A percentile compares a stretch with the other conserved stretches of the same genome.
These are phyloP conservation scores for Tulasnella calospora DNA, from an alignment of 768 basidiomycete genomes.

Conservation along the genomic window DNA sequence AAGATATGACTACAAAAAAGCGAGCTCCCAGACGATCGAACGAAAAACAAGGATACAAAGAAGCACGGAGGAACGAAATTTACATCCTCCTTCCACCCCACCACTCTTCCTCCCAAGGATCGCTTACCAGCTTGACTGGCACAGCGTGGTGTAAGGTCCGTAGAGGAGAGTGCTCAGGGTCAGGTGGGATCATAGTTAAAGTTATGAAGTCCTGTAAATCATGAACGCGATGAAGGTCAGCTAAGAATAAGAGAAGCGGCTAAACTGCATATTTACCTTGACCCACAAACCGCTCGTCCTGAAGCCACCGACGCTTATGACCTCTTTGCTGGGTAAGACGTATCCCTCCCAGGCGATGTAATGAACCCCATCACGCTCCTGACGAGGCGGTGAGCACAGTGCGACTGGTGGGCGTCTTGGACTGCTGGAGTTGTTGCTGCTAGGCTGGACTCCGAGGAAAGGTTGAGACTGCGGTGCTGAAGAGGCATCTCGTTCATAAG, in stretches of 20 bases:
- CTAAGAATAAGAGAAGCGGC: too few species aligned
- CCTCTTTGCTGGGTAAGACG: conserved; percentile 20
- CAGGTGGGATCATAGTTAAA: conserved; percentile 26
- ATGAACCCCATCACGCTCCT: conserved; percentile 4
- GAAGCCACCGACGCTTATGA: conserved; percentile 25
- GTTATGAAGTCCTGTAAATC: conserved; percentile 28
- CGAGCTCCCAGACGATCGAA: too few species aligned
- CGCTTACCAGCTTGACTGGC: conserved; percentile 25
- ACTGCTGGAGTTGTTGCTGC: not conserved
- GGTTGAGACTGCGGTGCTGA: not conserved
- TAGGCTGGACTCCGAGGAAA: not conserved
- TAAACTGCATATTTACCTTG: too few species aligned
- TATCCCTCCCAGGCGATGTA: conserved; percentile 27
- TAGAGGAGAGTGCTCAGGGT: conserved; percentile 25
- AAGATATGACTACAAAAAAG: not conserved
- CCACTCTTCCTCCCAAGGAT: conserved; percentile 28
- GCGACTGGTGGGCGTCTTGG: not conserved
- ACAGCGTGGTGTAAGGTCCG: conserved; percentile 27
- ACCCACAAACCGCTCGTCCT: conserved; percentile 24
- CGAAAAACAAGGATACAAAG: not conserved
- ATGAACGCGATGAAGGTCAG: too few species aligned
- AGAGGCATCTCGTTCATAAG: not conserved
- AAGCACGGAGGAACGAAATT: not conserved
- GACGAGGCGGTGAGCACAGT: not conserved
- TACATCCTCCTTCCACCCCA: conserved; percentile 21